Conservation (phyloP, 192 early-diverging fungal species). For the Backusella westeae region DNA sequence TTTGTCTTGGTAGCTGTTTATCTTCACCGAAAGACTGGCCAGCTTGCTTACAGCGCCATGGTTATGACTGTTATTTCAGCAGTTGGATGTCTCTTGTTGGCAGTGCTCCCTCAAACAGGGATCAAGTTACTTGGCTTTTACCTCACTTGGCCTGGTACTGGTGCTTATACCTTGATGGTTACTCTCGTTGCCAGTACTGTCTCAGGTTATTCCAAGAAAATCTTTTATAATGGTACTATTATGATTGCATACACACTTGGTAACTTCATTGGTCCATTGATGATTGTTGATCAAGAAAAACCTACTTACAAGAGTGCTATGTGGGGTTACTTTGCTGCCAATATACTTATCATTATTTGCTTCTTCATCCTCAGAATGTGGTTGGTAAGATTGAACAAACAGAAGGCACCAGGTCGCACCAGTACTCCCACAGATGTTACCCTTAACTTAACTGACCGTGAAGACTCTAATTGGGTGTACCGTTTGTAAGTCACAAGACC, state of each 20-base stretch:
- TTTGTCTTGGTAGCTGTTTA: neutral
- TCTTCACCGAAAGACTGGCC: neutral
- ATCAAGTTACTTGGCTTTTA: neutral
- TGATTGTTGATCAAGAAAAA: constrained; percentile 9
- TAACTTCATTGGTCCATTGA: constrained; percentile 20
- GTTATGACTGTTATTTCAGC: neutral
- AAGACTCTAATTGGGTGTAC: neutral
- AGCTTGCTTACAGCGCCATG: neutral
- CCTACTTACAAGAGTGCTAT: constrained; percentile 14
- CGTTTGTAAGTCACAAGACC: no score
- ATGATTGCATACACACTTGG: constrained; percentile 16
- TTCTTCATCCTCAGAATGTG: neutral
- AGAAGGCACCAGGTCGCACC: neutral
- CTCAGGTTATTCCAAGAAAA: constrained; percentile 18
- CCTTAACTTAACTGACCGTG: constrained; percentile 3
- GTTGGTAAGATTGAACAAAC: neutral
- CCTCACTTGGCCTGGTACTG: neutral
- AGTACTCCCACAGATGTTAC: neutral
- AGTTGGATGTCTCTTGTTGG: neutral
- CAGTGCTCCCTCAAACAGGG: neutral
- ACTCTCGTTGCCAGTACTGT: neutral
- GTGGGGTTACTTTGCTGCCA: neutral
- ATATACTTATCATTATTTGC: constrained; percentile 8
- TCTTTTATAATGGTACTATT: constrained; percentile 2
- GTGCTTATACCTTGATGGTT: neutral